These are phyloP conservation scores for Mortierella sp. DNA, from an alignment of 371 early-diverging fungal species.

Conservation along the genomic window DNA sequence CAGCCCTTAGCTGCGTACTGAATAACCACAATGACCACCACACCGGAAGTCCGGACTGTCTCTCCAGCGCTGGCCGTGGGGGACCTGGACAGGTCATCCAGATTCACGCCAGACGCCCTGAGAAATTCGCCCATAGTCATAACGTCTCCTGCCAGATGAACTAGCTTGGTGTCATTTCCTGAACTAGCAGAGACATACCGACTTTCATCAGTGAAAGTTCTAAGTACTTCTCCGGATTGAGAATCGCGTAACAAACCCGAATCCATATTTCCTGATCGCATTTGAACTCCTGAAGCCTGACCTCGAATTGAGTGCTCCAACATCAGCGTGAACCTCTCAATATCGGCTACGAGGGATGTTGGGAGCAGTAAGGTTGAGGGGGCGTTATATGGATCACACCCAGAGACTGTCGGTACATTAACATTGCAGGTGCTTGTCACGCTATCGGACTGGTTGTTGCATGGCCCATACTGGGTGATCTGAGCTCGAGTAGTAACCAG, in stretches of 20 bases:
- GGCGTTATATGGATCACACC: conserved; percentile 36
- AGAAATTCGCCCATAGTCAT: conserved; percentile 56
- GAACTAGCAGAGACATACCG: conserved; percentile 18
- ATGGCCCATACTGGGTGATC: conserved; percentile 45
- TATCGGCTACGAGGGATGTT: conserved; percentile 48
- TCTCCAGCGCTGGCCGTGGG: conserved; percentile 50
- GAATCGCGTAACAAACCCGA: conserved; percentile 35
- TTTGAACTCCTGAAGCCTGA: conserved; percentile 45
- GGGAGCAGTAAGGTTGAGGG: conserved; percentile 23
- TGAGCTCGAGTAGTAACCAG: conserved; percentile 56
- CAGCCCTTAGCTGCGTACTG: conserved; percentile 58
- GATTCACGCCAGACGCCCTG: conserved; percentile 47
- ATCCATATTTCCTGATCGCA: conserved; percentile 59
- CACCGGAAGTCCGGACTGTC: conserved; percentile 59
- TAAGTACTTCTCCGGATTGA: conserved; percentile 26
- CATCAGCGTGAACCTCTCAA: conserved; percentile 59
- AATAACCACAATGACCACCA: conserved; percentile 63
- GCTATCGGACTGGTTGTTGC: conserved; percentile 13
- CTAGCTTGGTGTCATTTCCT: background rate
- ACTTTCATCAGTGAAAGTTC: conserved; percentile 23
- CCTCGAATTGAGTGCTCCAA: conserved; percentile 68
- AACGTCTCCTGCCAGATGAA: conserved; percentile 59
- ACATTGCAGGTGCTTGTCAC: conserved; percentile 25
- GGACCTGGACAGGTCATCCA: conserved; percentile 33
- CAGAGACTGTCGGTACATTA: conserved; percentile 37